phyloP scores from a whole-genome alignment of 164 flowering plant genomes.

The Santalum album region DNA sequence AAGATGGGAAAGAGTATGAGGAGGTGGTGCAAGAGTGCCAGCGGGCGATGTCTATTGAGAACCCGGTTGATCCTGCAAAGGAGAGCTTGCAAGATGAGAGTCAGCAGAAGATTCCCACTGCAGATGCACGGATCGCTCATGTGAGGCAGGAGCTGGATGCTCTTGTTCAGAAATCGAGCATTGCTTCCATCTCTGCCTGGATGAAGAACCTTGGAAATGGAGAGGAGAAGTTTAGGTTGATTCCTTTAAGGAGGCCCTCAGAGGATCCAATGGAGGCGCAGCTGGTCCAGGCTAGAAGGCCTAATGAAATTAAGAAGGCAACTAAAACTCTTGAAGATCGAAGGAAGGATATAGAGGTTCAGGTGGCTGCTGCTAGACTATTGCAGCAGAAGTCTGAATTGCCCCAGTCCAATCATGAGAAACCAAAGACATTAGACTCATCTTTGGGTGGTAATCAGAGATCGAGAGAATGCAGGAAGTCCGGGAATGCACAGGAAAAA shows the following conservation, averaged over 20 bases:
- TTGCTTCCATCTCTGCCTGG: neutral
- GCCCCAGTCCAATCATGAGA: too few species aligned
- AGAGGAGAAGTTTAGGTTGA: conserved; percentile 1
- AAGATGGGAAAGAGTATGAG: neutral
- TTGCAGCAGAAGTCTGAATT: neutral
- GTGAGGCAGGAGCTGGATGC: neutral
- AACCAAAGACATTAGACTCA: too few species aligned
- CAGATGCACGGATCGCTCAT: neutral
- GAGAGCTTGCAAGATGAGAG: neutral
- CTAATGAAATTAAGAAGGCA: neutral
- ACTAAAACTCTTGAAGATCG: neutral
- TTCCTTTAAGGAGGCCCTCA: neutral
- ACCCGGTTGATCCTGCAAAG: neutral
- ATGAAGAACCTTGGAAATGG: neutral
- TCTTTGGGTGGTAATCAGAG: too few species aligned
- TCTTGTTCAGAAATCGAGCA: neutral
- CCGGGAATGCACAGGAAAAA: conserved; percentile 1
- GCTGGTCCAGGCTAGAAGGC: conserved; percentile 54
- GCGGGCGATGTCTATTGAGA: neutral
- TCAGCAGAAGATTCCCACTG: too few species aligned
- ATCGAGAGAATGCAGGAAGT: conserved; percentile 29
- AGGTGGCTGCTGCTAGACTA: neutral
- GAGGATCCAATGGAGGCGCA: conserved; percentile 91
- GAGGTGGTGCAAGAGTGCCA: conserved; percentile 1
- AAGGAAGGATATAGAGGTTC: conserved; percentile 24